A percentile compares a stretch with the other conserved stretches of the same genome.
Evolutionary conservation across 148 eudicot genomes (phyloP).

Genomic region (Chenopodium quinoa): DNA sequence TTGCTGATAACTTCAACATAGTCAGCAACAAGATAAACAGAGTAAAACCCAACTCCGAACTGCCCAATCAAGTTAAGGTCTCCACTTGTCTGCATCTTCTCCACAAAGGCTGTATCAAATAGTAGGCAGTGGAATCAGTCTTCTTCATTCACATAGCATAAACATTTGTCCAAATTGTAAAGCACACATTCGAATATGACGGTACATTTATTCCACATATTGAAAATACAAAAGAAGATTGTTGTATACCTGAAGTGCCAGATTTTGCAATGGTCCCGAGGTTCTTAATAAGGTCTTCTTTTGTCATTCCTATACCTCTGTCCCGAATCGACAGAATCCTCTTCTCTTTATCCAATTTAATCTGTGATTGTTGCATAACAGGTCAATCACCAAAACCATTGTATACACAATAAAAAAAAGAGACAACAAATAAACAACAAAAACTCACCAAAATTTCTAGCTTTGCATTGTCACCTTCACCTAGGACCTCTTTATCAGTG

Average conservation of each 20-base stretch:
- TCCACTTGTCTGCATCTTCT: constrained; percentile 98
- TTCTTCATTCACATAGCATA: not conserved
- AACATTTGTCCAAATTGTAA: not conserved
- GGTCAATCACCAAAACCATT: not conserved
- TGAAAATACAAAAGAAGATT: not conserved
- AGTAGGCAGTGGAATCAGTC: constrained; percentile 15
- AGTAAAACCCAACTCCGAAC: constrained; percentile 98
- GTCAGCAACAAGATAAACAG: constrained; percentile 97
- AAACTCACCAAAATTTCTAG: constrained; percentile 80
- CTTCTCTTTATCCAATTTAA: constrained; percentile 88
- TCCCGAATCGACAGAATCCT: constrained; percentile 87
- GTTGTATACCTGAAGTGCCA: constrained; percentile 82
- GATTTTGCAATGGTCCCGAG: constrained; percentile 98
- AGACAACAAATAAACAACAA: not conserved
- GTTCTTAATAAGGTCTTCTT: constrained; percentile 95
- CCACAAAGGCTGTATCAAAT: constrained; percentile 73
- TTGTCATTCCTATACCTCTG: constrained; percentile 97
- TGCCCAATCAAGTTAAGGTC: constrained; percentile 96
- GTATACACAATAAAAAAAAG: not conserved
- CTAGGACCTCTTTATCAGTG: constrained; percentile 88
- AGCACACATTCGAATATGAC: not conserved
- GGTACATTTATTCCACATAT: not conserved
- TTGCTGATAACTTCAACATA: constrained; percentile 98
- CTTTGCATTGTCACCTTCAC: constrained; percentile 83
- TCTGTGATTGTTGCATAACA: constrained; percentile 42